phyloP scores from a whole-genome alignment of 805 yeast species.

The Candida maris region DNA sequence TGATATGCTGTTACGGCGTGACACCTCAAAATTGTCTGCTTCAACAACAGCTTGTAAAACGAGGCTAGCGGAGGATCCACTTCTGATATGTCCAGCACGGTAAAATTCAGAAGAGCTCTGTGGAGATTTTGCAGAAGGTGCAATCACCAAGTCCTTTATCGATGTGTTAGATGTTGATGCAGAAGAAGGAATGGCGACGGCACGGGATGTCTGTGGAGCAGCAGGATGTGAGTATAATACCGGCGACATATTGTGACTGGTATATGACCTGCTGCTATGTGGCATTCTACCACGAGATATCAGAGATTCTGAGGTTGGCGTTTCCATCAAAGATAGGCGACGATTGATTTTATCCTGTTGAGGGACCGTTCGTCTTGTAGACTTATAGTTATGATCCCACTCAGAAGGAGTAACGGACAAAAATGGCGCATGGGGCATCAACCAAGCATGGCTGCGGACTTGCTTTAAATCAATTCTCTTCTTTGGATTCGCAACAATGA shows the following conservation, averaged over 20 bases:
- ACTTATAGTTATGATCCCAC: constrained; percentile 71
- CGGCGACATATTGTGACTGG: constrained; percentile 34
- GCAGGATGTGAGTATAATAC: constrained; percentile 50
- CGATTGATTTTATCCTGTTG: constrained; percentile 27
- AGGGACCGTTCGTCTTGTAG: constrained; percentile 29
- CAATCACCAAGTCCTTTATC: constrained; percentile 10
- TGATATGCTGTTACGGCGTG: constrained; percentile 31
- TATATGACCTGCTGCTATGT: constrained; percentile 33
- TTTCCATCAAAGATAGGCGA: constrained; percentile 43
- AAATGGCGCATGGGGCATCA: constrained; percentile 77
- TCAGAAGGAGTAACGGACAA: constrained; percentile 81
- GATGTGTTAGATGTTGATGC: constrained; percentile 25
- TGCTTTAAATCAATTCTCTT: constrained; percentile 66
- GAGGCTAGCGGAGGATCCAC: constrained; percentile 53
- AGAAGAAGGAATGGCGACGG: constrained; percentile 32
- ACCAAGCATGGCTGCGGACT: constrained; percentile 83
- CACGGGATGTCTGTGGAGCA: constrained; percentile 61
- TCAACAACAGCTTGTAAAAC: constrained; percentile 74
- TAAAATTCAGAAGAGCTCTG: constrained; percentile 11
- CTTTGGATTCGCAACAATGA: constrained; percentile 80
- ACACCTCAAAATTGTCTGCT: constrained; percentile 44
- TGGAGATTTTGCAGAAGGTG: constrained; percentile 7
- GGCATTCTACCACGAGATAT: constrained; percentile 30
- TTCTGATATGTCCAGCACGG: constrained; percentile 23
- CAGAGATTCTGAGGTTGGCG: constrained; percentile 38